phyloP scores from a whole-genome alignment of 169 alveolate species.

The Cryptosporidium meleagridis region DNA sequence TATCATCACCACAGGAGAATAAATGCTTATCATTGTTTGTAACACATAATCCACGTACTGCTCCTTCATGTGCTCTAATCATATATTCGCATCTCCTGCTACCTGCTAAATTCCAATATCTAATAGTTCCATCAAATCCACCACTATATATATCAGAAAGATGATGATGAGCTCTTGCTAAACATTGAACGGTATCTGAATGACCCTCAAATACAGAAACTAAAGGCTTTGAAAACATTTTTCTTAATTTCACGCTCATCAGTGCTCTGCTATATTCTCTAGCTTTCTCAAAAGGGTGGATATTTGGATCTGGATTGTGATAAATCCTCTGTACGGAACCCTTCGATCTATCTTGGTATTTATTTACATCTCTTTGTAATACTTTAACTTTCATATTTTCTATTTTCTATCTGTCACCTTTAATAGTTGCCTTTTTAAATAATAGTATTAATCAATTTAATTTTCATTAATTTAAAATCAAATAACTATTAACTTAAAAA shows the following conservation, averaged over 20 bases:
- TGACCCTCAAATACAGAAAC: slow-evolving; percentile 95
- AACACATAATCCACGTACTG: slow-evolving; percentile 91
- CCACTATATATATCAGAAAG: slow-evolving; percentile 93
- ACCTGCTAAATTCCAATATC: slow-evolving; percentile 92
- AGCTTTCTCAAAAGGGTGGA: slow-evolving; percentile 91
- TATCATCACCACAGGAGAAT: slow-evolving; percentile 94
- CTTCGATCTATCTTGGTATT: slow-evolving; percentile 74
- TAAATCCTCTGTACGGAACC: slow-evolving; percentile 75
- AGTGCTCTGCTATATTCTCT: slow-evolving; percentile 96
- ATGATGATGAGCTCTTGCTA: slow-evolving; percentile 86
- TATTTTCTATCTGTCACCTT: neutral
- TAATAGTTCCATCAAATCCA: slow-evolving; percentile 95
- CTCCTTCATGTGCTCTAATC: slow-evolving; percentile 93
- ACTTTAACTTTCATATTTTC: slow-evolving; percentile 79
- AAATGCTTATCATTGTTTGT: slow-evolving; percentile 82
- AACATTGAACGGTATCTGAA: slow-evolving; percentile 93
- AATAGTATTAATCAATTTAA: neutral
- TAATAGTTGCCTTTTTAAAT: neutral
- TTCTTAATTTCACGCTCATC: slow-evolving; percentile 95
- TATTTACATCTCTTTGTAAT: slow-evolving; percentile 80
- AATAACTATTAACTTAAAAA: neutral
- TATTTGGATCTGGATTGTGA: slow-evolving; percentile 86
- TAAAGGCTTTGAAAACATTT: slow-evolving; percentile 97
- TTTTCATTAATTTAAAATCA: neutral
- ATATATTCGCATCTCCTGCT: slow-evolving; percentile 84